Evolutionary conservation across 2,329 filamentous ascomycete species (phyloP), one percentile per base, ranked within the genome.

Genomic region (Aspergillus ibericus): DNA sequence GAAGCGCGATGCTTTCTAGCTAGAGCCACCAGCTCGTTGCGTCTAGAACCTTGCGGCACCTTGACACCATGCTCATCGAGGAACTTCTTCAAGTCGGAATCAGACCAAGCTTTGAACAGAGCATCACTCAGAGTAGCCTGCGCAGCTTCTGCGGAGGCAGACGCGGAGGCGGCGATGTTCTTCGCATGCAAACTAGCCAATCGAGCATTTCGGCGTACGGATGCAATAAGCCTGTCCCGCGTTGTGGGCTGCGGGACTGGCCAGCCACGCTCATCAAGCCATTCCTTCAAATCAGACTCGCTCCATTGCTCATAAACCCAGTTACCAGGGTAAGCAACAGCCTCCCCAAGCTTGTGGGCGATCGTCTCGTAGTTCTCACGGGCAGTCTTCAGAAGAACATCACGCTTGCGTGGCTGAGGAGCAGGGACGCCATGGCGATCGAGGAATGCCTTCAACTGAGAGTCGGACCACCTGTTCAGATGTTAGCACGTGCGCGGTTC

Each of bases 251-350:
- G 93, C 60, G 95, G 93, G 55, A 85, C 90, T 12, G 91, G 88
- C 76, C 93, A 87, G 53, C 95, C 95, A 66, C 92, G 87, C 66
- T 89, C 88, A 70, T 98, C 95, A 48, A 97, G 88, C 89, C 91
- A 99, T 65, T 90, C 85, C 82, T 98, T 98, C 63, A 96, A 80
- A 51, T 97, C 93, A 64, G 93, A 97, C 64, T 96, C 91, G 53
- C 90, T 88, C 95, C 95, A 99, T 7, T 88, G 83, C 60, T 88
- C 84, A 73, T 97, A 99, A 44, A 98, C 81, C 95, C 95, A 98
- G 79, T 97, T 87, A 38, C 95, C 95, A 34, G 95, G 95, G 72
- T 98, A 98, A n/a, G 86, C 79, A 53, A 85, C 80, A 13, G 91
- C 89, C 77, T 97, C 89, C 60, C 91, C 91, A 56, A 82, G 75